Evolutionary conservation across 2,329 filamentous ascomycete species (phyloP).

Genomic region (Curvularia verruculosa): DNA sequence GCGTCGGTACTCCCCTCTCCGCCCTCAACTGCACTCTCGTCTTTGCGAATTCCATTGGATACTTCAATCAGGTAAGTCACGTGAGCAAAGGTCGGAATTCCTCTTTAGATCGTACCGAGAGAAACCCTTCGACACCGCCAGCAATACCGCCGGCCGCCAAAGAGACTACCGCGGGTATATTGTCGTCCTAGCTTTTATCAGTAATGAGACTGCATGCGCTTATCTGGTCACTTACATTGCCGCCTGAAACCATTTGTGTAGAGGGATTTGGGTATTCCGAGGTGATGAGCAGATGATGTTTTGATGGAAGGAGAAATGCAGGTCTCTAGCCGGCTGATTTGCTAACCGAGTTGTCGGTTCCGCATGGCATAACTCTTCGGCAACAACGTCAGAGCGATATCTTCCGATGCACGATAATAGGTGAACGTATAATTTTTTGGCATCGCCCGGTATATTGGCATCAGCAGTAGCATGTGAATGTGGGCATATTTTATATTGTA

Average conservation of each 20-base stretch:
- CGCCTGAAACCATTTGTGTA: constrained; percentile 40
- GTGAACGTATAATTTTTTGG: neutral
- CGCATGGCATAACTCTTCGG: constrained; percentile 3
- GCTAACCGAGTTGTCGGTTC: constrained; percentile 7
- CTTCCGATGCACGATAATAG: neutral
- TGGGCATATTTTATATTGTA: neutral
- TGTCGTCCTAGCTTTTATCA: constrained; percentile 38
- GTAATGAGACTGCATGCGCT: neutral
- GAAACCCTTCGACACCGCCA: constrained; percentile 48
- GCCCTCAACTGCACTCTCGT: constrained; percentile 65
- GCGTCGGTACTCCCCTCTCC: constrained; percentile 52
- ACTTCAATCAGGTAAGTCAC: constrained; percentile 42
- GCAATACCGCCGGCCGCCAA: constrained; percentile 48
- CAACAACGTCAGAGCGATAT: constrained; percentile 5
- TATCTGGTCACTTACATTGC: constrained; percentile 25
- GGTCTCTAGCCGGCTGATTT: constrained; percentile 12
- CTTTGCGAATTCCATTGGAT: constrained; percentile 72
- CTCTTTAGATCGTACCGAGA: constrained; percentile 34
- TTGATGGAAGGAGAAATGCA: constrained; percentile 18
- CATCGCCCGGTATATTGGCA: neutral
- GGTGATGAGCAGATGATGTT: constrained; percentile 23
- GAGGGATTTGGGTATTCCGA: constrained; percentile 1
- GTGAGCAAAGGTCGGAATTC: constrained; percentile 1
- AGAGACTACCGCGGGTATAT: constrained; percentile 48
- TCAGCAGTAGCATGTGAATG: neutral